A percentile compares a stretch with the other conserved stretches of the same genome.
phyloP scores from a whole-genome alignment of 202 grass and related monocot genomes.

The Tripidium arundinaceum region DNA sequence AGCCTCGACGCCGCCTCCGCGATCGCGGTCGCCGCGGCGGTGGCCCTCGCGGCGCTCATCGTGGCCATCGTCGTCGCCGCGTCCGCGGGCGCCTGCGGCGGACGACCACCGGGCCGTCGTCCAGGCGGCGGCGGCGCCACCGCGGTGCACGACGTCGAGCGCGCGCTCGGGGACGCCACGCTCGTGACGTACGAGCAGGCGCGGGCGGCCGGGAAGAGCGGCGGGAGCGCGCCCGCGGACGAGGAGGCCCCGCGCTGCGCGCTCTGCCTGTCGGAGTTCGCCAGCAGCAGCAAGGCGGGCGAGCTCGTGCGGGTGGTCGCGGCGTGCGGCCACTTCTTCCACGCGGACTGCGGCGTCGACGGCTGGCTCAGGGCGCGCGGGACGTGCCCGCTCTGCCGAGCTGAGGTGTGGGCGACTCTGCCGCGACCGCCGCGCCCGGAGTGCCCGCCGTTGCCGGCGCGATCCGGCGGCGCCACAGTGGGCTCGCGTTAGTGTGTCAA shows the following conservation, averaged over 20 bases:
- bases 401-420: background rate
- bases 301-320: constrained; percentile 30
- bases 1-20: background rate
- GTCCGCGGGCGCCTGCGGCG: background rate
- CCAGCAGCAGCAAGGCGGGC: background rate
- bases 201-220: background rate
- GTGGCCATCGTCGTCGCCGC: background rate
- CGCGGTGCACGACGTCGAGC: constrained; percentile 26
- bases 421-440: background rate
- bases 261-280: constrained; percentile 28
- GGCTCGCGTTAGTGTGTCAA: background rate
- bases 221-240: background rate
- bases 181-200: constrained; percentile 42
- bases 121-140: background rate
- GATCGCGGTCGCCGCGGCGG: background rate
- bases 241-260: constrained; percentile 2
- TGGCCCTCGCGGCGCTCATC: background rate
- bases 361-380: background rate
- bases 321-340: constrained; percentile 49
- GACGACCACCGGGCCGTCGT: too few species aligned
- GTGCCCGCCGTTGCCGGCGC: background rate
- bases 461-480: background rate
- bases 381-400: constrained; percentile 30
- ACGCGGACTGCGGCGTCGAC: constrained; percentile 21
- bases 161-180: constrained; percentile 20